Evolutionary conservation across 495 filamentous ascomycete genomes (phyloP), one percentile per base, ranked within the genome.

Genomic region (Clohesyomyces aquaticus): DNA sequence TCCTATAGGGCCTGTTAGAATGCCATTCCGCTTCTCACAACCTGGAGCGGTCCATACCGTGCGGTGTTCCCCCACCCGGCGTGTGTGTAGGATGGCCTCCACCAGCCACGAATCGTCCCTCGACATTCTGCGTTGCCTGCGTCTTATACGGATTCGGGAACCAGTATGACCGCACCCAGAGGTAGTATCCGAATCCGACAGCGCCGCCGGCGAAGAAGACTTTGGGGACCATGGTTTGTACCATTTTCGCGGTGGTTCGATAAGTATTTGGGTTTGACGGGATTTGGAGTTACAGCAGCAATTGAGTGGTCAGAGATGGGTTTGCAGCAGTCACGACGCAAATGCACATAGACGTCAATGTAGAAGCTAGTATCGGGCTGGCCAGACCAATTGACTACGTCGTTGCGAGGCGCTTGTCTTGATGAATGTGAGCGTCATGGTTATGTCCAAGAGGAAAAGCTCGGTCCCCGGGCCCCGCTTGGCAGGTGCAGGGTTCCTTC

Each of bases 121-220:
- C 71, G 41, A 75, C 67, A 42, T 62, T 64, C 61, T 73, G 61
- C 50, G 65, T 50, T 23, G 18, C 73, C 9, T 29, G 59, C 14
- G 73, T 76, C 35, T 71, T 63, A 38, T 71, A 67, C 4, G 62
- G 53, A 53, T 73, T 59, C 53, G 65, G 65, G 59, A 67, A 67
- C 65, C 65, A 67, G 43, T 67, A 56, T 19, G 57, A 43, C 16
- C 65, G 58, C 65, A 67, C 63, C 19, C 61, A 23, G 42, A 71
- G 32, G 55, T 67, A 69, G 52, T 66, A 70, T 27, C 45, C 21
- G 28, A 55, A 67, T 18, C 63, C 69, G 45, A 62, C 61, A 47
- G 65, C 55, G 25, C 68, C 73, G 51, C 66, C 71, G 49, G 55
- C 73, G 18, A 72, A 65, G 63, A 68, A 66, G 49, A 75, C 48